Percentiles rank a stretch among this genome's conserved stretches.
Conservation (phyloP, 352 stramenopile genomes). For the Globisporangium paddicum region DNA sequence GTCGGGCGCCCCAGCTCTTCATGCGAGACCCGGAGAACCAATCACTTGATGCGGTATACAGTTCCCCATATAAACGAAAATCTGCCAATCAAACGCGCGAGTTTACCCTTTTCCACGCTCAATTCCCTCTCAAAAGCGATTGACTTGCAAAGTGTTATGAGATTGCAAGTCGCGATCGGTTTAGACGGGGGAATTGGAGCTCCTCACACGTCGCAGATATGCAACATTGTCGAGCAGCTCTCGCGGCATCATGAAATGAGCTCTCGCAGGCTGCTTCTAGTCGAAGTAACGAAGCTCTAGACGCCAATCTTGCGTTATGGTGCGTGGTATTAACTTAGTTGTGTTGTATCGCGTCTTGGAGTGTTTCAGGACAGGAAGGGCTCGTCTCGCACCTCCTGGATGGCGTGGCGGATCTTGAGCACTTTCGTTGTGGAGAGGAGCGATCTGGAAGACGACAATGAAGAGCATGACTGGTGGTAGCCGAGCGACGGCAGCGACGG, state of each 20-base stretch:
- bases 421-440: slow-evolving; percentile 28
- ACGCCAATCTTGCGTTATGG: not conserved
- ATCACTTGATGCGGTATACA: slow-evolving; percentile 71
- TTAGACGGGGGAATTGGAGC: not conserved
- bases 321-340: slow-evolving; percentile 1
- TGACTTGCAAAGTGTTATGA: not conserved
- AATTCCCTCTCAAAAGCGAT: not conserved
- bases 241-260: not conserved
- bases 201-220: slow-evolving; percentile 15
- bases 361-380: slow-evolving; percentile 25
- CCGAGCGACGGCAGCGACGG: slow-evolving; percentile 5
- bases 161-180: not conserved
- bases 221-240: not conserved
- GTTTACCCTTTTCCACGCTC: slow-evolving; percentile 5
- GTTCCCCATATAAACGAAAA: slow-evolving; percentile 22
- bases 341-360: not conserved
- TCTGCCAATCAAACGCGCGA: slow-evolving; percentile 34
- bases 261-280: not conserved
- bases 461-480: slow-evolving; percentile 1
- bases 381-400: slow-evolving; percentile 71
- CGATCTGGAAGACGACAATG: slow-evolving; percentile 1
- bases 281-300: not conserved
- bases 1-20: not conserved
- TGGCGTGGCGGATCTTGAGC: slow-evolving; percentile 61
- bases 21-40: slow-evolving; percentile 66